Conservation (phyloP, 768 basidiomycete species). For the Cantharellus cinnabarinus region DNA sequence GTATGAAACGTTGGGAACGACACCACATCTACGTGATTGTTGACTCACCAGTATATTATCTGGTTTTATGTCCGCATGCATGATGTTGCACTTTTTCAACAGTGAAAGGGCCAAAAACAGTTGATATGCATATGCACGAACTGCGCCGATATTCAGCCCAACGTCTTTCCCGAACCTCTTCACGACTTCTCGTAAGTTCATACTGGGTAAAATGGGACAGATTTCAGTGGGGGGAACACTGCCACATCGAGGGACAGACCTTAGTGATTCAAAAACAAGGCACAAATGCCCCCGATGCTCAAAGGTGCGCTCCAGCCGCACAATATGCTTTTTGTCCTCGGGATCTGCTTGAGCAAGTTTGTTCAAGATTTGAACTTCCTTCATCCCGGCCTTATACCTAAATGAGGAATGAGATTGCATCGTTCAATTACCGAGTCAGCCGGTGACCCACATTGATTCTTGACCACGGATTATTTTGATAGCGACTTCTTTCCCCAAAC, state of each 20-base stretch:
- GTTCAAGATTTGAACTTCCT: slow-evolving; percentile 76
- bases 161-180: slow-evolving; percentile 98
- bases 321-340: slow-evolving; percentile 90
- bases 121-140: slow-evolving; percentile 97
- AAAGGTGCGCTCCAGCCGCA: slow-evolving; percentile 83
- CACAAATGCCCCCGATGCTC: slow-evolving; percentile 96
- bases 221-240: not conserved
- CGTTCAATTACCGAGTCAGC: not conserved
- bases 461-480: slow-evolving; percentile 94
- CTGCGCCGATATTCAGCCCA: slow-evolving; percentile 85
- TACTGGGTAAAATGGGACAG: slow-evolving; percentile 26
- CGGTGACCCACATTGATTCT: slow-evolving; percentile 68
- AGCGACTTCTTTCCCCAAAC: slow-evolving; percentile 51
- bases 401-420: not conserved
- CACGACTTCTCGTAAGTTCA: slow-evolving; percentile 95
- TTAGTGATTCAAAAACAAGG: slow-evolving; percentile 84
- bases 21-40: no score
- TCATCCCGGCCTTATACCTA: slow-evolving; percentile 88
- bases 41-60: slow-evolving; percentile 80
- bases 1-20: no score
- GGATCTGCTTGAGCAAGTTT: slow-evolving; percentile 79
- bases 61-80: slow-evolving; percentile 98
- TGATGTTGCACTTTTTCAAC: slow-evolving; percentile 61
- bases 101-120: slow-evolving; percentile 75
- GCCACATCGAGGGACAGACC: slow-evolving; percentile 26